Evolutionary conservation across 2,329 filamentous ascomycete species (phyloP).

Genomic region (Trichoderma cornu-damae): DNA sequence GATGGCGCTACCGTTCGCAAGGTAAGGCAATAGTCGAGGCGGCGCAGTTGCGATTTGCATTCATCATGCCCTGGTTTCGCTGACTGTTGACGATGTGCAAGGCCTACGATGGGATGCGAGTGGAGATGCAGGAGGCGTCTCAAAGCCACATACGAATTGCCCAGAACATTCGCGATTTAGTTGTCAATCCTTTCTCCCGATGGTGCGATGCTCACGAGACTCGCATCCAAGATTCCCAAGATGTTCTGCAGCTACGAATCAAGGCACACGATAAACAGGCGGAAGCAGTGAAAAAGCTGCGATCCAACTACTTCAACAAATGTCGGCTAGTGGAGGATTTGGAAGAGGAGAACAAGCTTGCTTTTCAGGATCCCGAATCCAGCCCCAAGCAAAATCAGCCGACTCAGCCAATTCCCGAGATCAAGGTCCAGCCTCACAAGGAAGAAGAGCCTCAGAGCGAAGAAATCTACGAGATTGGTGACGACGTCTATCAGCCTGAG

Average conservation of each 20-base stretch:
- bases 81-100: slow-evolving; percentile 35
- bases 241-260: slow-evolving; percentile 84
- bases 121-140: slow-evolving; percentile 85
- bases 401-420: slow-evolving; percentile 72
- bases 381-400: slow-evolving; percentile 54
- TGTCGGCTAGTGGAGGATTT: slow-evolving; percentile 92
- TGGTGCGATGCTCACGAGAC: slow-evolving; percentile 96
- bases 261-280: slow-evolving; percentile 91
- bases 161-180: slow-evolving; percentile 90
- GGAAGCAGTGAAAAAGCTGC: slow-evolving; percentile 84
- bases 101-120: slow-evolving; percentile 91
- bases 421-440: slow-evolving; percentile 73
- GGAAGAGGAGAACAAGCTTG: slow-evolving; percentile 97
- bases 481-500: slow-evolving; percentile 77
- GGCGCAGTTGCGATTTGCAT: background rate
- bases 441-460: slow-evolving; percentile 62
- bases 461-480: slow-evolving; percentile 82
- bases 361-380: slow-evolving; percentile 79
- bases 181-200: slow-evolving; percentile 86
- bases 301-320: slow-evolving; percentile 98
- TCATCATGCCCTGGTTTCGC: slow-evolving; percentile 1
- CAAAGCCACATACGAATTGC: slow-evolving; percentile 93
- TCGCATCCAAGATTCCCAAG: slow-evolving; percentile 88
- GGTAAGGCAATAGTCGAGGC: slow-evolving; percentile 44
- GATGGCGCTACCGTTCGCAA: slow-evolving; percentile 95